Conservation (phyloP, 352 stramenopile genomes). For the Phytophthora litchii region DNA sequence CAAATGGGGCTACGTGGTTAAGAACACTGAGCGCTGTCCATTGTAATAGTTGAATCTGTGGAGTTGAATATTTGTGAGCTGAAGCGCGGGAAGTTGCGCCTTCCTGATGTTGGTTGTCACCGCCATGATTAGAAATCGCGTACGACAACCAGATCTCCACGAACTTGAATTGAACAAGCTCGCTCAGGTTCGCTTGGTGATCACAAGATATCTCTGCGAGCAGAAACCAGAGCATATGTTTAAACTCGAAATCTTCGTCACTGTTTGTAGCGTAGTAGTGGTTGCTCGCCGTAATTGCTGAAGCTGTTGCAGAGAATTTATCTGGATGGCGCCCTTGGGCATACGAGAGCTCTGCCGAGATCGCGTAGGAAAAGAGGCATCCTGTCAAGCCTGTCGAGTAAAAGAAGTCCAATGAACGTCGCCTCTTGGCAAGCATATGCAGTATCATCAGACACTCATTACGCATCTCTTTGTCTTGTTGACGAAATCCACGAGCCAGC, state of each 20-base stretch:
- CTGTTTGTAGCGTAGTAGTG: constrained; percentile 71
- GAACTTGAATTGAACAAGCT: constrained; percentile 76
- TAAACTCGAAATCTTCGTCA: constrained; percentile 85
- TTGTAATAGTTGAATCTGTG: constrained; percentile 63
- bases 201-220: constrained; percentile 57
- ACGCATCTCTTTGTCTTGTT: constrained; percentile 81
- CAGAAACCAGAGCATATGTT: constrained; percentile 76
- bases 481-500: constrained; percentile 59
- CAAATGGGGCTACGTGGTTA: constrained; percentile 48
- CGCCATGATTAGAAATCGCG: constrained; percentile 27
- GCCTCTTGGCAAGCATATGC: constrained; percentile 56
- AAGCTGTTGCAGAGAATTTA: constrained; percentile 23
- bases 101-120: constrained; percentile 7
- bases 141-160: constrained; percentile 68
- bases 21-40: constrained; percentile 62
- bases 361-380: constrained; percentile 73
- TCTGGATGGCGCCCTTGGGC: constrained; percentile 5
- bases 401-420: constrained; percentile 58
- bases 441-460: constrained; percentile 81
- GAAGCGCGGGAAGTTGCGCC: constrained; percentile 9
- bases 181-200: constrained; percentile 55
- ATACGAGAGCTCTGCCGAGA: constrained; percentile 46
- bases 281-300: constrained; percentile 56
- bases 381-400: constrained; percentile 60
- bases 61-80: constrained; percentile 43